A percentile compares a stretch with the other conserved stretches of the same genome.
Conservation (phyloP, 2,329 filamentous ascomycete genomes). For the Epichloe gansuensis region DNA sequence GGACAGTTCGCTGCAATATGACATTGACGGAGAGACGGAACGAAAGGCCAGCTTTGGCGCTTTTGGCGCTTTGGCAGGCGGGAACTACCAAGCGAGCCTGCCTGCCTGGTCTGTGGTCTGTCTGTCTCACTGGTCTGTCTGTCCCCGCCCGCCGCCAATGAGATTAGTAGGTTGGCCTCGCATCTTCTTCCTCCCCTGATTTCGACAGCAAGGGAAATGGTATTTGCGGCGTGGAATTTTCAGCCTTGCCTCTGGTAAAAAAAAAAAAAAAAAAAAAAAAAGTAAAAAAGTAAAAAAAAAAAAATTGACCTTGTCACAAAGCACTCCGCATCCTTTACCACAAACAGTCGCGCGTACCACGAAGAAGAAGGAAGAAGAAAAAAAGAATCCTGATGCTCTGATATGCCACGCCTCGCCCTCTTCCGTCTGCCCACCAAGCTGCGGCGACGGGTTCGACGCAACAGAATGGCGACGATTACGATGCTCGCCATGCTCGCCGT, state of each 20-base stretch:
- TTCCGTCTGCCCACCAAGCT: constrained; percentile 44
- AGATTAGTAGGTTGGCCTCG: background rate
- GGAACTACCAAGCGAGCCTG: background rate
- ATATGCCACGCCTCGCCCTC: constrained; percentile 31
- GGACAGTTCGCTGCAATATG: too few relatives aligned
- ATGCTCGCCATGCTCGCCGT: constrained; percentile 25
- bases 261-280: too few relatives aligned
- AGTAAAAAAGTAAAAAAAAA: too few relatives aligned
- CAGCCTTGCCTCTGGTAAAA: too few relatives aligned
- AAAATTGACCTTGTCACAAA: too few relatives aligned
- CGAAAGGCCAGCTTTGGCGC: too few relatives aligned
- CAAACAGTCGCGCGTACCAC: too few relatives aligned
- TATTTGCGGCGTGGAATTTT: too few relatives aligned
- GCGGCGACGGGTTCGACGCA: constrained; percentile 44
- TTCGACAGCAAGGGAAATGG: background rate
- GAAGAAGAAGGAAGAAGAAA: background rate
- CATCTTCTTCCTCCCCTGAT: background rate
- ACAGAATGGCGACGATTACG: constrained; percentile 44
- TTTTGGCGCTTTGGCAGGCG: background rate
- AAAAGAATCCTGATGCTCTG: constrained; percentile 2
- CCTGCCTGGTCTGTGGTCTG: too few relatives aligned
- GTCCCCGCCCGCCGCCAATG: background rate
- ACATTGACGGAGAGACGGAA: too few relatives aligned
- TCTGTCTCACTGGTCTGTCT: background rate
- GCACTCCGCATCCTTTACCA: too few relatives aligned